Percentiles rank a stretch among this genome's conserved stretches.
Conservation (phyloP, 768 basidiomycete species). For the Macrolepiota fuliginosa region DNA sequence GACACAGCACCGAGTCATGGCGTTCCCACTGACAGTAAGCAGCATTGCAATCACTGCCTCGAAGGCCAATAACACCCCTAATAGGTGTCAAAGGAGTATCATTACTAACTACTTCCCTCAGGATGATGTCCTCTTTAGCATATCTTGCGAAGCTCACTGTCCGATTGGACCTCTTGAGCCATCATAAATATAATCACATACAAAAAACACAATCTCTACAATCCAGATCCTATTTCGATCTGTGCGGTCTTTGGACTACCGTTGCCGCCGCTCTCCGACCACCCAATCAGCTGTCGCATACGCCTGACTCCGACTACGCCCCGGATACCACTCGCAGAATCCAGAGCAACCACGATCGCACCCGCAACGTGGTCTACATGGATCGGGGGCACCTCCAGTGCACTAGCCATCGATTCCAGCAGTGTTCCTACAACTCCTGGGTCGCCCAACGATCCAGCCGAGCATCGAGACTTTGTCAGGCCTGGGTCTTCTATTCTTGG, state of each 20-base stretch:
- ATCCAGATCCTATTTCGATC: not conserved
- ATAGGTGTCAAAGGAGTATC: too few species aligned
- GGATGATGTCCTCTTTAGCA: not conserved
- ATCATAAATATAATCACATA: too few species aligned
- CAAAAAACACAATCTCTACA: not conserved
- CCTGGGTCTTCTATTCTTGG: not conserved
- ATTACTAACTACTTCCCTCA: not conserved
- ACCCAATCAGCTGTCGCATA: conserved; percentile 79
- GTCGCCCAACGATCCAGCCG: conserved; percentile 22
- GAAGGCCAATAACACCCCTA: too few species aligned
- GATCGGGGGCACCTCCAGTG: conserved; percentile 82
- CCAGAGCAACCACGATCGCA: conserved; percentile 68
- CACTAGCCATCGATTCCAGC: conserved; percentile 70
- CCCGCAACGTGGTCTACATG: conserved; percentile 95
- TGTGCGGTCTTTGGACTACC: not conserved
- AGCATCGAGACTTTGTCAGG: not conserved
- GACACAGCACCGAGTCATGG: not conserved
- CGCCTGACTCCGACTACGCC: conserved; percentile 68
- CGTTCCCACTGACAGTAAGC: too few species aligned
- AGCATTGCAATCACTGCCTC: not conserved
- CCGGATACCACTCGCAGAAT: conserved; percentile 44
- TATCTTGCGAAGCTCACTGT: not conserved
- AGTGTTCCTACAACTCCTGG: conserved; percentile 25
- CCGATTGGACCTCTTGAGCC: too few species aligned
- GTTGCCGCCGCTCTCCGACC: conserved; percentile 32